Base-by-base conservation (phyloP, 1,284 basidiomycete species). In the Sporisorium scitamineum region DNA sequence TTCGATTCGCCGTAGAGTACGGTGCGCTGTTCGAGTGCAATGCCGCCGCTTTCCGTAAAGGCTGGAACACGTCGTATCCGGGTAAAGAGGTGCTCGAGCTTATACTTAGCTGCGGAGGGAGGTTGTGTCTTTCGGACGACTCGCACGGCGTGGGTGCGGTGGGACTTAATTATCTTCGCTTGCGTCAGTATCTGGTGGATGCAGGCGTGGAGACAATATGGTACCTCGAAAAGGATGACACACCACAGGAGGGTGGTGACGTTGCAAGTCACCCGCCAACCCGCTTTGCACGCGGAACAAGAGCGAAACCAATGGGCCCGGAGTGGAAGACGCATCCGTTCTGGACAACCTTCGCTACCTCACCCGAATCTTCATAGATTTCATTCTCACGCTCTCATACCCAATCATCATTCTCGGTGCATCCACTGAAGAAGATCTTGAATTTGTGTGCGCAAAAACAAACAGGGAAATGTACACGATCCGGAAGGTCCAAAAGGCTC, bases 21-120 rank as follows among this genome's bases (percentile, higher is more conserved):
- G 96, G 95, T 0, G 95, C 93, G 5, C 86, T 97, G 62, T 97
- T 99, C 83, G 96, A 99, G 86, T 88, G 93, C 58, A 98, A 97
- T 82, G 92, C 94, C 13, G 93, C 97, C 7, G 94, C 95, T 5
- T 91, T 98, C 79, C 87, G 94, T 73, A 99, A 99, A 85, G 91
- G 92, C 2, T 99, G 97, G 96, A 81, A 86, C 22, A 90, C 91
- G 8, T 66, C 92, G 4, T 98, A 97, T 86, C 97, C 96, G 0
- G 92, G 89, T 2, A 84, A 86, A 57, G 94, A 96, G 65, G 88
- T 97, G 13, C 31, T 79, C 34, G 77, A 95, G 93, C 84, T 93
- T 18, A 93, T 98, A 66, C 79, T 90, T 14, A 81, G 87, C 20
- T 84, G 88, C 39, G 89, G 89, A 7, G 96, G 96, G 0, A 89